Percentiles rank a stretch among this genome's conserved stretches.
Conservation (phyloP, 2,329 filamentous ascomycete genomes). For the Xylariaceae sp. region DNA sequence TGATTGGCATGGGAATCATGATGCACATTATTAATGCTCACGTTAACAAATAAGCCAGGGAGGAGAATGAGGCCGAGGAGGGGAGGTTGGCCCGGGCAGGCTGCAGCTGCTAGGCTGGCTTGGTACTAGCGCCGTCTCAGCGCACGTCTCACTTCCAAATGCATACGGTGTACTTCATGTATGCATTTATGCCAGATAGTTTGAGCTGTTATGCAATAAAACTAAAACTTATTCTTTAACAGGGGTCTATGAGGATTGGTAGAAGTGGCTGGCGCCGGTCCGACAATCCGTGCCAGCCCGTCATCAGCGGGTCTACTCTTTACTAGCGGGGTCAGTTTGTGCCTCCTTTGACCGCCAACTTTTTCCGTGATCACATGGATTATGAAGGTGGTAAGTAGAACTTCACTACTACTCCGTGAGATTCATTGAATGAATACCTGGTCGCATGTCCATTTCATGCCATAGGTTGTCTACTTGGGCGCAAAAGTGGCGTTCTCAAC, state of each 20-base stretch:
- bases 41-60: background rate
- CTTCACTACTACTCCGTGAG: background rate
- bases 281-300: no score
- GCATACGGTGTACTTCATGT: no score
- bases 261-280: no score
- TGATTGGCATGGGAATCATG: background rate
- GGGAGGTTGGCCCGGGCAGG: background rate
- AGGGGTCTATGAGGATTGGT: no score
- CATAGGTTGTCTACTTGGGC: constrained; percentile 1
- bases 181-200: no score
- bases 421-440: background rate
- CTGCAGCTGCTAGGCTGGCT: background rate
- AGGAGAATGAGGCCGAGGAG: background rate
- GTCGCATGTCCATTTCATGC: background rate
- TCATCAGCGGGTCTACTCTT: no score
- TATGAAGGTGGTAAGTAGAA: background rate
- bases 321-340: constrained; percentile 12
- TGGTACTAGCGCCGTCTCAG: background rate
- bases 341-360: constrained; percentile 21
- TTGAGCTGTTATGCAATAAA: no score
- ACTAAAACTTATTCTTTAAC: no score
- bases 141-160: no score
- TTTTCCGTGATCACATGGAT: constrained; percentile 4
- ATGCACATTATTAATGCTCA: background rate
- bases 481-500: background rate